Percentiles rank a stretch among this genome's conserved stretches.
These are phyloP conservation scores for Penicillium thymicola DNA, from an alignment of 2,329 filamentous ascomycete species.

Conservation along the genomic window DNA sequence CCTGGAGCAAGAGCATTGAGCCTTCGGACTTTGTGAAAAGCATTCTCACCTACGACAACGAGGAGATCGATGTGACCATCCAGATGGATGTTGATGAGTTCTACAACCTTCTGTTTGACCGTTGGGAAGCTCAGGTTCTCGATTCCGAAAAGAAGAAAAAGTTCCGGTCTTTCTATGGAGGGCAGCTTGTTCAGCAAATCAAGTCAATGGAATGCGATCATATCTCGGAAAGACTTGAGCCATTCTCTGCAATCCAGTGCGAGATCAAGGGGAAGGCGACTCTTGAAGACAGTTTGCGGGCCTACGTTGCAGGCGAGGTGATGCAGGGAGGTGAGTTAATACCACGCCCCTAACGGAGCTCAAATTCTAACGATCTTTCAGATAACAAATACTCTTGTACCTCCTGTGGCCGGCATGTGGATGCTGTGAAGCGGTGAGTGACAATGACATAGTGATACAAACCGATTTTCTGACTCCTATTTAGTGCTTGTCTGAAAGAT, in stretches of 20 bases:
- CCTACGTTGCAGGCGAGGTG: slow-evolving; percentile 94
- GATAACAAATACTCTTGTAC: slow-evolving; percentile 99
- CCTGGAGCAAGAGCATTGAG: slow-evolving; percentile 68
- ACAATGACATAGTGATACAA: not conserved
- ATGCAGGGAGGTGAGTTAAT: slow-evolving; percentile 74
- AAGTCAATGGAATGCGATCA: slow-evolving; percentile 93
- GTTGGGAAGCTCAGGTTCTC: slow-evolving; percentile 79
- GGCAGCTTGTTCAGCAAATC: slow-evolving; percentile 88
- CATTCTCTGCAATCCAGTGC: slow-evolving; percentile 91
- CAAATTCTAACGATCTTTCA: slow-evolving; percentile 33
- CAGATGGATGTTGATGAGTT: slow-evolving; percentile 99
- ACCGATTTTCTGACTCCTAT: slow-evolving; percentile 13
- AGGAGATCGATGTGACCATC: slow-evolving; percentile 76
- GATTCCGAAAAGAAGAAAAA: slow-evolving; percentile 64
- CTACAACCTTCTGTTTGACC: slow-evolving; percentile 88
- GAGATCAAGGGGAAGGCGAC: slow-evolving; percentile 89
- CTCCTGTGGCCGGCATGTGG: slow-evolving; percentile 80
- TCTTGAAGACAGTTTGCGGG: slow-evolving; percentile 81
- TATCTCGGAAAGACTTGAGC: slow-evolving; percentile 84
- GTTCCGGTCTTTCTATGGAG: slow-evolving; percentile 83
- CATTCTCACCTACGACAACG: slow-evolving; percentile 79
- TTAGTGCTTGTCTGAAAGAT: slow-evolving; percentile 81
- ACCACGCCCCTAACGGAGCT: not conserved
- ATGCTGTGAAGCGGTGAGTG: slow-evolving; percentile 78
- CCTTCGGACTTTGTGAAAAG: slow-evolving; percentile 68